A percentile compares a stretch with the other conserved stretches of the same genome.
Conservation (phyloP, 75 land plant genomes). For the Larix kaempferi region DNA sequence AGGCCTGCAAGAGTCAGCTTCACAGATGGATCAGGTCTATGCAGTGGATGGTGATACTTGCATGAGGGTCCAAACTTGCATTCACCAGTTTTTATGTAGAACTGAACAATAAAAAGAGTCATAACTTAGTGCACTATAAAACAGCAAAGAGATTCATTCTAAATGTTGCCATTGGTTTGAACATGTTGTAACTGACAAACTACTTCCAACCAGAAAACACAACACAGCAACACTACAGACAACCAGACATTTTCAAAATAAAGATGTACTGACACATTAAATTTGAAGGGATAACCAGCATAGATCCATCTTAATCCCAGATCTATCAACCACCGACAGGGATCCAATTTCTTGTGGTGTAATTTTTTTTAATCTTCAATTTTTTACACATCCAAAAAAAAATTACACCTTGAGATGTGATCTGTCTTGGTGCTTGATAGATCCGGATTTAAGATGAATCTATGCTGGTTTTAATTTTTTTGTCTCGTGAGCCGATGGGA, state of each 20-base stretch:
- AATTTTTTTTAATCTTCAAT: too few species aligned
- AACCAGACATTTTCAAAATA: not conserved
- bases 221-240: not conserved
- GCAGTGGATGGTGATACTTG: constrained; percentile 39
- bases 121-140: not conserved
- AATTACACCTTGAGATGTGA: too few species aligned
- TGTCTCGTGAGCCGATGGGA: too few species aligned
- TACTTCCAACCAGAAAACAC: not conserved
- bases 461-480: too few species aligned
- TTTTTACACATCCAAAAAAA: too few species aligned
- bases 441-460: too few species aligned
- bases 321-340: too few species aligned
- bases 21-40: constrained; percentile 19
- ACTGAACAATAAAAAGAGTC: constrained; percentile 11
- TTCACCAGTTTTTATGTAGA: constrained; percentile 48
- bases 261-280: too few species aligned
- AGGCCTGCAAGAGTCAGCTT: constrained; percentile 36
- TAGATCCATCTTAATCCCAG: too few species aligned
- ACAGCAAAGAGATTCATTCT: not conserved
- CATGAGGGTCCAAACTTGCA: constrained; percentile 50
- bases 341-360: too few species aligned
- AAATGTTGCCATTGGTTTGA: not conserved
- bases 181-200: not conserved
- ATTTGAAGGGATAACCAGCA: too few species aligned
- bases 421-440: too few species aligned